phyloP scores from a whole-genome alignment of 495 filamentous ascomycete genomes.

The Rusavskia elegans region DNA sequence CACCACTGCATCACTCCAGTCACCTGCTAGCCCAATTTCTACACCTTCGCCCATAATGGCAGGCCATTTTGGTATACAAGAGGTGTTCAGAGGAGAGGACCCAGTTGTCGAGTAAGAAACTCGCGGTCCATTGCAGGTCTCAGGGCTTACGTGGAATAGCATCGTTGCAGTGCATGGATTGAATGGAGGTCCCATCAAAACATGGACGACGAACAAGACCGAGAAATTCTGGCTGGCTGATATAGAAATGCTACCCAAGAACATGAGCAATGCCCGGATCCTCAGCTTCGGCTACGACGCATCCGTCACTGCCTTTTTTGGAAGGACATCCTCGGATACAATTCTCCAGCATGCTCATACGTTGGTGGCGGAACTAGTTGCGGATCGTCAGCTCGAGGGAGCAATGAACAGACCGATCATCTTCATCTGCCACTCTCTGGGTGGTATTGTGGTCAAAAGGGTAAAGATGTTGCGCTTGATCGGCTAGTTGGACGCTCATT shows the following conservation, averaged over 20 bases:
- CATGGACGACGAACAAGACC: slow-evolving; percentile 15
- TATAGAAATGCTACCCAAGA: slow-evolving; percentile 14
- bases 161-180: slow-evolving; percentile 30
- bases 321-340: slow-evolving; percentile 11
- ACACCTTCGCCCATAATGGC: too few relatives aligned
- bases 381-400: slow-evolving; percentile 13
- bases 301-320: slow-evolving; percentile 10
- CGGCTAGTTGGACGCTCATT: background rate
- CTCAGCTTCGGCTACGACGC: slow-evolving; percentile 19
- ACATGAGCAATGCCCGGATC: slow-evolving; percentile 14
- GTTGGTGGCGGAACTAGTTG: slow-evolving; percentile 14
- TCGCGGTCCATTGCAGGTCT: background rate
- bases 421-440: slow-evolving; percentile 12
- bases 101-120: background rate
- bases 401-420: slow-evolving; percentile 8
- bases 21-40: too few relatives aligned
- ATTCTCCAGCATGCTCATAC: slow-evolving; percentile 21
- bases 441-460: slow-evolving; percentile 14
- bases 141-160: slow-evolving; percentile 6
- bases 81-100: background rate
- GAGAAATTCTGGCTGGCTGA: slow-evolving; percentile 14
- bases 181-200: slow-evolving; percentile 19
- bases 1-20: too few relatives aligned
- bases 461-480: slow-evolving; percentile 4
- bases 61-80: background rate